Conservation (phyloP, 345 rosid genomes). For the Eucalyptus albens region DNA sequence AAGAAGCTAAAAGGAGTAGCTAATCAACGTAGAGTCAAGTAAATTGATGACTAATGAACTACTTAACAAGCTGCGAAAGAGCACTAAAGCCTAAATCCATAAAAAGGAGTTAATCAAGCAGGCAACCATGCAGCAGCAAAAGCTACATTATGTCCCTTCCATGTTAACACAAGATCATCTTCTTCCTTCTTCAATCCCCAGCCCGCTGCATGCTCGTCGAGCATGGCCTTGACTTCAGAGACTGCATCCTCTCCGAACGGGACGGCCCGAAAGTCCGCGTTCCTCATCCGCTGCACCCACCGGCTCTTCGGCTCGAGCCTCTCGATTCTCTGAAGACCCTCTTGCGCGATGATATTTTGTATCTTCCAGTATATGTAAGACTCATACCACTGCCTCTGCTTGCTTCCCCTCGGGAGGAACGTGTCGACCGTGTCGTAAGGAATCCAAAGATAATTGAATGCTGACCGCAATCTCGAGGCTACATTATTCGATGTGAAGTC, state of each 20-base stretch:
- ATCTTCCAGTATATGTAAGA: constrained; percentile 71
- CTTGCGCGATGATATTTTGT: constrained; percentile 72
- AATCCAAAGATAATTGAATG: constrained; percentile 85
- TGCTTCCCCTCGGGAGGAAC: constrained; percentile 55
- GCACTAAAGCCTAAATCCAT: neutral
- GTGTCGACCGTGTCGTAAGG: constrained; percentile 77
- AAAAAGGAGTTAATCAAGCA: constrained; percentile 2
- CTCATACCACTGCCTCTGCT: constrained; percentile 79
- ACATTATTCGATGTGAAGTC: constrained; percentile 59
- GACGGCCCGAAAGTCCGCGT: constrained; percentile 34
- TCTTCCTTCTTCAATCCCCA: constrained; percentile 92
- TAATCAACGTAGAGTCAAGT: neutral
- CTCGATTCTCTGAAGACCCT: constrained; percentile 70
- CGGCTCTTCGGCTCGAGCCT: constrained; percentile 52
- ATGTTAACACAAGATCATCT: constrained; percentile 73
- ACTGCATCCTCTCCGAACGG: constrained; percentile 43
- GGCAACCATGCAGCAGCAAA: constrained; percentile 87
- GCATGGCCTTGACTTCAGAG: constrained; percentile 61
- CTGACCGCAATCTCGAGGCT: constrained; percentile 47
- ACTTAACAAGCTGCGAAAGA: neutral
- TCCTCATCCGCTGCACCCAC: constrained; percentile 76
- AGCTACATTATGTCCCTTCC: constrained; percentile 93
- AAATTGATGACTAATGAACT: neutral
- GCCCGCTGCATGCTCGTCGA: constrained; percentile 83
- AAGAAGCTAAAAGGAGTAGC: neutral